Conservation (phyloP, 768 basidiomycete species). For the Tulasnella sp. region DNA sequence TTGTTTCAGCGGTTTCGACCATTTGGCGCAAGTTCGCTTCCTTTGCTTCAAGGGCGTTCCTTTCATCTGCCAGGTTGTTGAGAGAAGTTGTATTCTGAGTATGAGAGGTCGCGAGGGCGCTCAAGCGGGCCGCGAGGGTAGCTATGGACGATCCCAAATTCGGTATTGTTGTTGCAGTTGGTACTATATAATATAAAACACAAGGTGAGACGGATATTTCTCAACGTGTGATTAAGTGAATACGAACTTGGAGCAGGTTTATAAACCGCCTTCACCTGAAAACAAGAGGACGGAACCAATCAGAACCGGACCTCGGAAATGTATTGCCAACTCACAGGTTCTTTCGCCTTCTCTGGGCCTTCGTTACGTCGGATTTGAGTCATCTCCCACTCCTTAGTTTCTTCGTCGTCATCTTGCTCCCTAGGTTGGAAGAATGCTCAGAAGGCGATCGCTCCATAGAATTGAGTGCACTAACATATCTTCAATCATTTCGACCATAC, state of each 20-base stretch:
- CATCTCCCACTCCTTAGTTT: conserved; percentile 76
- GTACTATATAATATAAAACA: conserved; percentile 48
- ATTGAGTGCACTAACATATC: conserved; percentile 53
- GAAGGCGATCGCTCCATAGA: neutral
- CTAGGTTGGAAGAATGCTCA: neutral
- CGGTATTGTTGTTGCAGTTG: conserved; percentile 54
- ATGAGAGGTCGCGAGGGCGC: conserved; percentile 60
- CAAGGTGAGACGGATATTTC: neutral
- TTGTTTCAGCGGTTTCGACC: conserved; percentile 65
- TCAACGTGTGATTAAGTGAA: neutral
- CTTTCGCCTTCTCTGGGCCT: conserved; percentile 38
- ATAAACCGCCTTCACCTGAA: conserved; percentile 47
- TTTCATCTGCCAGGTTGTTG: conserved; percentile 52
- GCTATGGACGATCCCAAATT: conserved; percentile 52
- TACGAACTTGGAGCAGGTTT: conserved; percentile 61
- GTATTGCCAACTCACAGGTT: neutral
- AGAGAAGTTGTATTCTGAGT: conserved; percentile 51
- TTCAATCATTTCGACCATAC: conserved; percentile 72
- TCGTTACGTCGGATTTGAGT: conserved; percentile 67
- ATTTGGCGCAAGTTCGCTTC: conserved; percentile 69
- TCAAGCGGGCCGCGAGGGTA: conserved; percentile 52
- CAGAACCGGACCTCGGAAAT: neutral
- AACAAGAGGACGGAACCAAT: neutral
- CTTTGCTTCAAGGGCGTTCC: conserved; percentile 52
- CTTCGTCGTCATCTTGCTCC: conserved; percentile 65